Conservation (phyloP, 495 filamentous ascomycete genomes). For the Astrocystis sublimbata region DNA sequence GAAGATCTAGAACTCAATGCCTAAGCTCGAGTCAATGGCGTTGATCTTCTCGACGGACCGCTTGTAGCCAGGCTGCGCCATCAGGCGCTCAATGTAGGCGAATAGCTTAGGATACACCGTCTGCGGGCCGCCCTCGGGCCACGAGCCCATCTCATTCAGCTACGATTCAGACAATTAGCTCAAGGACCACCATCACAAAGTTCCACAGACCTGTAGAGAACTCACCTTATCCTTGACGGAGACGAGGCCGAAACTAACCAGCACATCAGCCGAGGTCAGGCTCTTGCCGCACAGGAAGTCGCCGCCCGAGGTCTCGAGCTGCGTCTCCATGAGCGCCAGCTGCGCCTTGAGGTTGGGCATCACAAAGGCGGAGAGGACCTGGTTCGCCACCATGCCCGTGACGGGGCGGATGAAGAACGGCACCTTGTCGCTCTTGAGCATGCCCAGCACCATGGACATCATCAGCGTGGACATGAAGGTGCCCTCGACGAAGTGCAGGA, state of each 20-base stretch:
- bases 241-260: conserved; percentile 73
- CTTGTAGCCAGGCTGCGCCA: conserved; percentile 62
- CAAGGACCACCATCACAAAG: background rate
- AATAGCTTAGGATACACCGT: conserved; percentile 48
- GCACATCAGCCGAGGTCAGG: conserved; percentile 77
- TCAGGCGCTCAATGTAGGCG: conserved; percentile 63
- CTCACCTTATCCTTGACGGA: conserved; percentile 50
- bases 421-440: conserved; percentile 60
- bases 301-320: conserved; percentile 66
- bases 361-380: conserved; percentile 61
- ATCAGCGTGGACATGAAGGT: conserved; percentile 68
- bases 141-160: conserved; percentile 50
- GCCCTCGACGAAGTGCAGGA: conserved; percentile 77
- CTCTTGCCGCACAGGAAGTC: conserved; percentile 69
- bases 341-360: conserved; percentile 63
- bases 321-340: conserved; percentile 70
- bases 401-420: conserved; percentile 89
- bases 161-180: background rate
- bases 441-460: conserved; percentile 36
- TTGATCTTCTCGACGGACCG: conserved; percentile 58
- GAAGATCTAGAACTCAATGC: conserved; percentile 20
- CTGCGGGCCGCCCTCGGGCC: conserved; percentile 25
- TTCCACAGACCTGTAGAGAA: background rate
- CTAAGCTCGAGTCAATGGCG: conserved; percentile 56
- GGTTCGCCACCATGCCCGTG: conserved; percentile 61